phyloP scores from a whole-genome alignment of 768 basidiomycete species.

The Tulasnella sp. region DNA sequence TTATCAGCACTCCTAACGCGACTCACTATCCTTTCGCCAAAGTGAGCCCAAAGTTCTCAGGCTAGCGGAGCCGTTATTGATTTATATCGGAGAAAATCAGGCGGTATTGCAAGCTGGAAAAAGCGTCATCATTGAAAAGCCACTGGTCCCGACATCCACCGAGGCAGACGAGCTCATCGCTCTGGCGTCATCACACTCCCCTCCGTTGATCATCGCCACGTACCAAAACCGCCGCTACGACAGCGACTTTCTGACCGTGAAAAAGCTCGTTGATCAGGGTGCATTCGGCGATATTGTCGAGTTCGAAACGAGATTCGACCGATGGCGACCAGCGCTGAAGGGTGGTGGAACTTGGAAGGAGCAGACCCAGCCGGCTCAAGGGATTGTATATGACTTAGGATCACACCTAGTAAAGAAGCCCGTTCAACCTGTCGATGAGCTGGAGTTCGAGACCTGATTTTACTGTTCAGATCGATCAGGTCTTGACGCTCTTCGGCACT shows the following conservation, averaged over 20 bases:
- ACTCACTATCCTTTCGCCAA: constrained; percentile 23
- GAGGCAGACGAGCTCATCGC: constrained; percentile 23
- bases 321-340: constrained; percentile 25
- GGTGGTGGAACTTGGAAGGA: constrained; percentile 28
- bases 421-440: too few relatives aligned
- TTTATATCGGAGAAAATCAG: not conserved
- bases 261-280: constrained; percentile 19
- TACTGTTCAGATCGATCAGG: constrained; percentile 27
- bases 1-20: constrained; percentile 23
- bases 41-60: constrained; percentile 6
- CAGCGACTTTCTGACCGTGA: constrained; percentile 26
- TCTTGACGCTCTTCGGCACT: constrained; percentile 30
- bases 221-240: constrained; percentile 22
- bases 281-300: constrained; percentile 21
- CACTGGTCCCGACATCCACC: constrained; percentile 20
- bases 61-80: not conserved
- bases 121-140: constrained; percentile 27
- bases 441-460: too few relatives aligned
- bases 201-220: constrained; percentile 17
- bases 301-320: constrained; percentile 24
- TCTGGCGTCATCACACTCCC: constrained; percentile 19
- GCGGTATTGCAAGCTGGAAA: constrained; percentile 18
- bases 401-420: constrained; percentile 32
- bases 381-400: constrained; percentile 31
- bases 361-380: constrained; percentile 26